Percentiles rank a stretch among this genome's conserved stretches.
Evolutionary conservation across 768 basidiomycete genomes (phyloP).

Genomic region (Suillus hirtellus): DNA sequence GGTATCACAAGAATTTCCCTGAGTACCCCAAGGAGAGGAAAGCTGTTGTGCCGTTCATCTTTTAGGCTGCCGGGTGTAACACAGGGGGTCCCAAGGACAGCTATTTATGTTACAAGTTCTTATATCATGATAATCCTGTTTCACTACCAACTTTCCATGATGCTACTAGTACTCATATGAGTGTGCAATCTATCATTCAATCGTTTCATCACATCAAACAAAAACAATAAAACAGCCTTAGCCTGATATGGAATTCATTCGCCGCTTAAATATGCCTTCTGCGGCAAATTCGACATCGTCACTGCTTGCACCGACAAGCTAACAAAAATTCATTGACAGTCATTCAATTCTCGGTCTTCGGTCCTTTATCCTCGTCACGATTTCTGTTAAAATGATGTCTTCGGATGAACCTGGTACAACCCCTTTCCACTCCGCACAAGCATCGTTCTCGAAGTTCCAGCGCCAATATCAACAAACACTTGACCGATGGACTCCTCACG

Average conservation of each 20-base stretch:
- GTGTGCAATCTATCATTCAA: neutral
- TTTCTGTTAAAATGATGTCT: conserved; percentile 30
- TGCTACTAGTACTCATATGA: neutral
- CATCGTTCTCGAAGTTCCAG: conserved; percentile 44
- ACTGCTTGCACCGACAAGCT: conserved; percentile 11
- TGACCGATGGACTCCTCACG: conserved; percentile 92
- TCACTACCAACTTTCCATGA: conserved; percentile 1
- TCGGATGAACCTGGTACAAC: conserved; percentile 32
- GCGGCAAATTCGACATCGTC: neutral
- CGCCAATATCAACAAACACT: conserved; percentile 84
- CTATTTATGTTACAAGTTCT: neutral
- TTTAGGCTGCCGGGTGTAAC: conserved; percentile 37
- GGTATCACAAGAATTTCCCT: conserved; percentile 81
- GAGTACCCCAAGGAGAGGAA: conserved; percentile 81
- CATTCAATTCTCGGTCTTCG: conserved; percentile 4
- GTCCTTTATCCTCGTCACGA: conserved; percentile 13
- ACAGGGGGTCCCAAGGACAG: neutral
- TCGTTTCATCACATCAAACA: neutral
- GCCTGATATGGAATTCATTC: conserved; percentile 9
- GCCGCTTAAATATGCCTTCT: conserved; percentile 1
- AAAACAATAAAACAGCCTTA: too few species aligned
- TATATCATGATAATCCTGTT: neutral
- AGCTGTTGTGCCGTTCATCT: conserved; percentile 76
- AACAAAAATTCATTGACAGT: conserved; percentile 8
- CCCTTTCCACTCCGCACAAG: conserved; percentile 31